These are phyloP conservation scores for Penicillium verrucosum DNA, from an alignment of 2,329 filamentous ascomycete genomes.

Conservation along the genomic window DNA sequence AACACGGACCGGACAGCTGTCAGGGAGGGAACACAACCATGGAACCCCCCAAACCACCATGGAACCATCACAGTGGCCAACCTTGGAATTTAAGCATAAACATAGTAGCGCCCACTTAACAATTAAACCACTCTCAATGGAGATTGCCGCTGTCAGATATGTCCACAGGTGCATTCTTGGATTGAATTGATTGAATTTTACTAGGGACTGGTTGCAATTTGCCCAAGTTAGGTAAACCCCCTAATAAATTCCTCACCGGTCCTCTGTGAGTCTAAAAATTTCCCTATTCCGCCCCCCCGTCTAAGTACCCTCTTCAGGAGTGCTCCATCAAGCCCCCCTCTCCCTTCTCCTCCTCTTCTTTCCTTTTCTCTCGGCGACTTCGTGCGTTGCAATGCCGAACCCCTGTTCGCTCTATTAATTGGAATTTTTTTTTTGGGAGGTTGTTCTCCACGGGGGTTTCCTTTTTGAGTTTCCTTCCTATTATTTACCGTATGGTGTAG, in stretches of 20 bases:
- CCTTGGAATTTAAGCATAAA: constrained; percentile 23
- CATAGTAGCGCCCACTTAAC: constrained; percentile 18
- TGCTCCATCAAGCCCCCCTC: too few species aligned
- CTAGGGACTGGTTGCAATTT: not conserved
- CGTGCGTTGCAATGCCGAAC: too few species aligned
- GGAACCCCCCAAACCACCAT: constrained; percentile 17
- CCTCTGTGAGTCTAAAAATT: not conserved
- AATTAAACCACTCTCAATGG: constrained; percentile 10
- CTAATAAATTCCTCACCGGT: not conserved
- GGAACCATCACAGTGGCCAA: constrained; percentile 4
- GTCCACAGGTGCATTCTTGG: not conserved
- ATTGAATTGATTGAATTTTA: not conserved
- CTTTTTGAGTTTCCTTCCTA: too few species aligned
- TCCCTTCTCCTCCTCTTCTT: too few species aligned
- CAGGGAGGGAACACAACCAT: constrained; percentile 14
- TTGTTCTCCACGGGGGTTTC: too few species aligned
- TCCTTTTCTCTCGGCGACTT: too few species aligned
- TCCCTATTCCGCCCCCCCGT: constrained; percentile 3
- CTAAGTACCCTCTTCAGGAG: not conserved
- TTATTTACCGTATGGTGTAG: too few species aligned
- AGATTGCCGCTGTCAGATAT: constrained; percentile 20
- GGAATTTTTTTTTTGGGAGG: too few species aligned
- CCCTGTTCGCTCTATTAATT: too few species aligned
- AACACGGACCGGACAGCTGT: constrained; percentile 8
- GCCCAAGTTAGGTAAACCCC: not conserved